phyloP scores from a whole-genome alignment of 176 grass and related monocot genomes.

The Metroxylon sagu region DNA sequence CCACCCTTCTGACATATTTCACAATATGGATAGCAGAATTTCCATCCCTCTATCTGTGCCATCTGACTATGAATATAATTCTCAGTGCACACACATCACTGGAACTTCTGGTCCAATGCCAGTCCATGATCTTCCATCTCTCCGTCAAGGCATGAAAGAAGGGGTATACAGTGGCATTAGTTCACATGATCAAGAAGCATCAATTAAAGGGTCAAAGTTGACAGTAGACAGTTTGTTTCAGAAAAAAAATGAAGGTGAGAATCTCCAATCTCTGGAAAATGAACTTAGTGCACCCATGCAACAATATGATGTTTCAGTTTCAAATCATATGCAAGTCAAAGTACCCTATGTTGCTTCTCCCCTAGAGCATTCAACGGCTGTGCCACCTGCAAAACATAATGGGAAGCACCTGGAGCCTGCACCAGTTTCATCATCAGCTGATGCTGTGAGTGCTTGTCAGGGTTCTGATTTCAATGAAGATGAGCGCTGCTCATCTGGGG shows the following conservation, averaged over 20 bases:
- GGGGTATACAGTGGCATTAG: neutral
- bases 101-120: constrained; percentile 30
- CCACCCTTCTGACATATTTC: constrained; percentile 29
- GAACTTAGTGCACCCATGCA: constrained; percentile 3
- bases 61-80: constrained; percentile 47
- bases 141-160: constrained; percentile 30
- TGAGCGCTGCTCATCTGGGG: constrained; percentile 40
- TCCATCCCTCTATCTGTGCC: constrained; percentile 54
- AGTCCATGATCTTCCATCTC: constrained; percentile 32
- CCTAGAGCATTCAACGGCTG: constrained; percentile 46
- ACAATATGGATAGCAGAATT: constrained; percentile 28
- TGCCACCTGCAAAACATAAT: constrained; percentile 46
- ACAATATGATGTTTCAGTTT: constrained; percentile 32
- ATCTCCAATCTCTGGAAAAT: constrained; percentile 42
- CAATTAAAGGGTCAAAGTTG: constrained; percentile 11
- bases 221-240: constrained; percentile 6
- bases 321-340: constrained; percentile 29
- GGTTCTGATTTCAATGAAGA: constrained; percentile 69
- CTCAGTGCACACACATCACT: constrained; percentile 42
- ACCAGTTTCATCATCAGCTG: constrained; percentile 10
- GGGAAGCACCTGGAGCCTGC: constrained; percentile 41
- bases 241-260: constrained; percentile 40
- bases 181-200: neutral
- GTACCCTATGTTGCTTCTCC: constrained; percentile 15
- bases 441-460: constrained; percentile 30